Conservation (phyloP, 305 asterid genomes). For the Stenogyne calaminthoides region DNA sequence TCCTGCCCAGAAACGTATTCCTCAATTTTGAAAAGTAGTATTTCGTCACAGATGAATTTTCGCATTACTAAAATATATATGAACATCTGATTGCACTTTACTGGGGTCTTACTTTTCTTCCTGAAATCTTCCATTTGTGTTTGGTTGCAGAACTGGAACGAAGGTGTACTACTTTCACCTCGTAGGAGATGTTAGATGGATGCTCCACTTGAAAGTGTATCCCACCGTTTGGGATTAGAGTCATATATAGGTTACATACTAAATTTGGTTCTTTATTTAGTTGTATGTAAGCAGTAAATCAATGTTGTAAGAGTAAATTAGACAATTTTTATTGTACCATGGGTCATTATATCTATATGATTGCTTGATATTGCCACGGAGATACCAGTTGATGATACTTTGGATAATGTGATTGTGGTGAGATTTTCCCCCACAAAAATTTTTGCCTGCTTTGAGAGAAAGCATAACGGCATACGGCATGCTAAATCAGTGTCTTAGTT, state of each 20-base stretch:
- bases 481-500: not conserved
- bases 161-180: not conserved
- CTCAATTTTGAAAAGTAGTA: not conserved
- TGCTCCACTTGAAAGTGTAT: not conserved
- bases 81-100: not conserved
- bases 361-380: not conserved
- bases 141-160: not conserved
- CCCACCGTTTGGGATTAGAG: not conserved
- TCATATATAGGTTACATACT: not conserved
- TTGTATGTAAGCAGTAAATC: not conserved
- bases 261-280: not conserved
- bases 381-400: not conserved
- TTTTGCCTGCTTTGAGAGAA: not conserved
- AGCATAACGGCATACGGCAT: not conserved
- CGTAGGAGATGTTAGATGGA: not conserved
- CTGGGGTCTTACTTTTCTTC: not conserved
- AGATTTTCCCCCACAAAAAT: too few species aligned
- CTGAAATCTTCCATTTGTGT: not conserved
- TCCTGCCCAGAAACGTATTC: not conserved
- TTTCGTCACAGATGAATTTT: not conserved
- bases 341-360: not conserved
- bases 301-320: not conserved
- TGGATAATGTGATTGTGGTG: not conserved
- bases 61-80: not conserved
- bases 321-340: not conserved